These are phyloP conservation scores for Nemania sp. DNA, from an alignment of 2,329 filamentous ascomycete species.

Conservation along the genomic window DNA sequence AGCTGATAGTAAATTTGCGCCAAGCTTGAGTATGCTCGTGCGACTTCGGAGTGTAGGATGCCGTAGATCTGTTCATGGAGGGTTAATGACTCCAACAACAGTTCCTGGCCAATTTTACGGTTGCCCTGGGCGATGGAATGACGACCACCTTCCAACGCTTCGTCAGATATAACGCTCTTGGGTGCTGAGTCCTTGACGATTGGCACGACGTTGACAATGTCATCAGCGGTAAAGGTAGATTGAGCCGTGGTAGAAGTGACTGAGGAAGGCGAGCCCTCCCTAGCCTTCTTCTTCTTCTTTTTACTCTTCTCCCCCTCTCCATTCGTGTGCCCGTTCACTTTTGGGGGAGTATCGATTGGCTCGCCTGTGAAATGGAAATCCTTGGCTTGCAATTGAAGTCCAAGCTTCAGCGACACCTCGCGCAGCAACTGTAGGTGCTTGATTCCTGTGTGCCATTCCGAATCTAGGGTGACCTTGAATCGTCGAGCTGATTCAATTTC, in stretches of 20 bases:
- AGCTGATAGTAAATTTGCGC: slow-evolving; percentile 96
- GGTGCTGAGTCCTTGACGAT: slow-evolving; percentile 93
- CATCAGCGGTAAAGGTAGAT: slow-evolving; percentile 76
- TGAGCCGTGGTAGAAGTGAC: slow-evolving; percentile 45
- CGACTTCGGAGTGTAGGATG: slow-evolving; percentile 94
- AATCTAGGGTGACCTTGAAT: slow-evolving; percentile 74
- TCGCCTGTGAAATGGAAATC: slow-evolving; percentile 67
- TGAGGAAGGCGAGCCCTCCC: slow-evolving; percentile 56
- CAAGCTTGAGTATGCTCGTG: slow-evolving; percentile 89
- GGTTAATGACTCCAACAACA: slow-evolving; percentile 92
- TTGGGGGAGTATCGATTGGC: slow-evolving; percentile 39
- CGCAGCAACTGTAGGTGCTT: slow-evolving; percentile 84
- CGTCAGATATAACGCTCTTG: slow-evolving; percentile 87
- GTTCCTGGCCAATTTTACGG: slow-evolving; percentile 92
- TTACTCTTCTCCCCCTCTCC: slow-evolving; percentile 55
- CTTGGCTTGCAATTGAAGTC: slow-evolving; percentile 82
- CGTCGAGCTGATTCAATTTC: slow-evolving; percentile 71
- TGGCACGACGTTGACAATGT: slow-evolving; percentile 91
- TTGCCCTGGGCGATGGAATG: slow-evolving; percentile 96
- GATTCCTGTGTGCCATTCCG: slow-evolving; percentile 67
- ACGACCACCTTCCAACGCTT: slow-evolving; percentile 91
- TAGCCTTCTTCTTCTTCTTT: slow-evolving; percentile 65
- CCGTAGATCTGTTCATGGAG: slow-evolving; percentile 99
- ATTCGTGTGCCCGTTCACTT: slow-evolving; percentile 47
- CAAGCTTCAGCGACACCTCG: slow-evolving; percentile 85